A percentile compares a stretch with the other conserved stretches of the same genome.
These are phyloP conservation scores for Flaveria trinervia DNA, from an alignment of 129 eudicot genomes.

Conservation along the genomic window DNA sequence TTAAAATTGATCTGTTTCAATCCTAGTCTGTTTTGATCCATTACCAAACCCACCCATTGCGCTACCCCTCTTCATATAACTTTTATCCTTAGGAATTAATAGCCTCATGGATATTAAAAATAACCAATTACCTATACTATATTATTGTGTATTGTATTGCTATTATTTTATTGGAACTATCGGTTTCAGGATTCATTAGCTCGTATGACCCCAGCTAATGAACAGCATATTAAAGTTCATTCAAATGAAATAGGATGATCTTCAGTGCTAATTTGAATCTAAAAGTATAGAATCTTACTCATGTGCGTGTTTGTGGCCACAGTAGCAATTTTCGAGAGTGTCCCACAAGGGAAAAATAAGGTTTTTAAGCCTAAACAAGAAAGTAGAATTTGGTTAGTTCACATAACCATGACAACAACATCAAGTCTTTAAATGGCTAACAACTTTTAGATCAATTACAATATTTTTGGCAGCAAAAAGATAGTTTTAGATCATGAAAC, in stretches of 20 bases:
- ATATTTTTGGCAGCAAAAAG: not conserved
- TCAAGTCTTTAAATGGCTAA: not conserved
- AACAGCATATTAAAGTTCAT: not conserved
- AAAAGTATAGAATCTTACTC: slow-evolving; percentile 53
- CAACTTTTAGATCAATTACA: not conserved
- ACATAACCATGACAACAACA: slow-evolving; percentile 6
- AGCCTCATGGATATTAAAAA: not conserved
- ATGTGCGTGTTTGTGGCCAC: slow-evolving; percentile 70
- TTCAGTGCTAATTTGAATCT: not conserved
- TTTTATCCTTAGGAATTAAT: slow-evolving; percentile 7
- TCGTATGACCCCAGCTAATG: not conserved
- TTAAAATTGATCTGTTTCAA: not conserved
- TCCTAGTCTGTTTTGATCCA: not conserved
- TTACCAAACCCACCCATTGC: not conserved
- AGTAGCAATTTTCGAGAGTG: slow-evolving; percentile 77
- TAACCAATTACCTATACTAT: not conserved
- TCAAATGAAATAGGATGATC: slow-evolving; percentile 15
- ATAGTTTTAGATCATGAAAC: not conserved
- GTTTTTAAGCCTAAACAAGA: slow-evolving; percentile 83
- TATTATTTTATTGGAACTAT: not conserved
- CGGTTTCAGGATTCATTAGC: not conserved
- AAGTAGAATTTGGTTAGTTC: slow-evolving; percentile 21
- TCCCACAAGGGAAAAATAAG: slow-evolving; percentile 81
- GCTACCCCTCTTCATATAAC: not conserved
- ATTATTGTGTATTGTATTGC: not conserved